These are phyloP conservation scores for Pseudogymnoascus sp. DNA, from an alignment of 2,329 filamentous ascomycete genomes.

Conservation along the genomic window DNA sequence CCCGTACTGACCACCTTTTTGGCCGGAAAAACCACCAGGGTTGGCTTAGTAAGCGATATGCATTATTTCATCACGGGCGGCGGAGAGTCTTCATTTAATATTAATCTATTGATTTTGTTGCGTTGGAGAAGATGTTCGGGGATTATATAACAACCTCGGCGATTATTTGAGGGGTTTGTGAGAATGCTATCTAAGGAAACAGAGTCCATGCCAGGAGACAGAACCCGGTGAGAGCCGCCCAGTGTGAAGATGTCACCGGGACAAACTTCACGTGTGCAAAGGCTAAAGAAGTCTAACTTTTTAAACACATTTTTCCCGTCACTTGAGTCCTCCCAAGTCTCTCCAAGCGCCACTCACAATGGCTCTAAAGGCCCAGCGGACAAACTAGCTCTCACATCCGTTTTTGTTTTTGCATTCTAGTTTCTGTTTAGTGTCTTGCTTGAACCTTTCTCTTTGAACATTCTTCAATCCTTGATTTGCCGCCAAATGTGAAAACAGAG, in stretches of 20 bases:
- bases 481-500: background rate
- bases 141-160: background rate
- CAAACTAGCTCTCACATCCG: background rate
- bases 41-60: background rate
- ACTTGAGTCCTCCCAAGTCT: background rate
- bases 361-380: background rate
- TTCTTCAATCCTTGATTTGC: background rate
- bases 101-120: background rate
- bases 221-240: background rate
- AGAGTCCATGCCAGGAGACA: background rate
- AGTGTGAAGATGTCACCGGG: background rate
- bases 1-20: constrained; percentile 8
- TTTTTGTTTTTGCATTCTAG: constrained; percentile 4
- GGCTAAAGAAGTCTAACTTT: constrained; percentile 6
- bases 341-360: background rate
- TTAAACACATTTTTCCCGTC: constrained; percentile 1
- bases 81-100: constrained; percentile 4
- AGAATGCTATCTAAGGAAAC: background rate
- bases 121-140: background rate
- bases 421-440: background rate
- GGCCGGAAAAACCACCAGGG: constrained; percentile 6
- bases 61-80: background rate
- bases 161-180: background rate
- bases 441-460: background rate
- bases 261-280: constrained; percentile 4